A percentile compares a stretch with the other conserved stretches of the same genome.
Evolutionary conservation across 176 grass and related monocot genomes (phyloP).

Genomic region (Ananas comosus): DNA sequence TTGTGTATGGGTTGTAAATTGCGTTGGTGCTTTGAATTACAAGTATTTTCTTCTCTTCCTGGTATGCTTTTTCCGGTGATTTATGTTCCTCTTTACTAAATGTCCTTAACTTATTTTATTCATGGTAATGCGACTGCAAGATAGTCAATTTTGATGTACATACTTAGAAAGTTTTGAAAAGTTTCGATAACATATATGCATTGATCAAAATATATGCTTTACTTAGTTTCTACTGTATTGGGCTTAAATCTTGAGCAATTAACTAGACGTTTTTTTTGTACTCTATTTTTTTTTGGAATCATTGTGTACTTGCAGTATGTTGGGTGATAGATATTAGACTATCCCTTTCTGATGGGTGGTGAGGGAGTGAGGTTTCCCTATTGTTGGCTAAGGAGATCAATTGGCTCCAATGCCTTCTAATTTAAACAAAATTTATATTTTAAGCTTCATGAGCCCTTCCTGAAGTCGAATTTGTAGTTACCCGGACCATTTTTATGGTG

Average conservation of each 20-base stretch:
- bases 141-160: too few relatives aligned
- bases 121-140: not conserved
- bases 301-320: not conserved
- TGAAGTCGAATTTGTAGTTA: too few relatives aligned
- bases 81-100: constrained; percentile 3
- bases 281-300: not conserved
- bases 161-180: too few relatives aligned
- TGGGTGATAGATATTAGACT: not conserved
- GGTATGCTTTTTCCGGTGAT: constrained; percentile 36
- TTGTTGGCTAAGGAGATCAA: too few relatives aligned
- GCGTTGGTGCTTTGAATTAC: constrained; percentile 89
- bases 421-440: too few relatives aligned
- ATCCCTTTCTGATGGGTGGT: not conserved
- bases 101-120: not conserved
- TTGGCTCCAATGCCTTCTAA: too few relatives aligned
- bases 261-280: not conserved
- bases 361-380: too few relatives aligned
- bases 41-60: constrained; percentile 96
- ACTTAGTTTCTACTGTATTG: too few relatives aligned
- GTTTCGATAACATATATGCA: too few relatives aligned
- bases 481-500: not conserved
- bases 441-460: too few relatives aligned
- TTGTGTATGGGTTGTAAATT: constrained; percentile 97
- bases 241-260: not conserved
- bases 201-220: too few relatives aligned